These are phyloP conservation scores for Lathyrus tuberosus DNA, from an alignment of 306 rosid species.

Conservation along the genomic window DNA sequence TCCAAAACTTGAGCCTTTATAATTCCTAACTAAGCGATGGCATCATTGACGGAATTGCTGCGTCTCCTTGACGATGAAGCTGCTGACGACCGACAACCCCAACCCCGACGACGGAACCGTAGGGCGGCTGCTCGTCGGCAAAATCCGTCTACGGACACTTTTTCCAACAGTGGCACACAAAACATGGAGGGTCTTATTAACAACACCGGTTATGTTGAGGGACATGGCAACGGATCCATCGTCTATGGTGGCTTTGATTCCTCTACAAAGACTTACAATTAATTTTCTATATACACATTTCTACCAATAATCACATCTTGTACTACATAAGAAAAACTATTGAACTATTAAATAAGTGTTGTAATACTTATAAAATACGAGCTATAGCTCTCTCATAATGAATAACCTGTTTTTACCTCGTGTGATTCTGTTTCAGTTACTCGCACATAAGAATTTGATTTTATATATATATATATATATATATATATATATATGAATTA, in stretches of 20 bases:
- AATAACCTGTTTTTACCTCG: not conserved
- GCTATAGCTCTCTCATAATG: not conserved
- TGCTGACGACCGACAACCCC: constrained; percentile 10
- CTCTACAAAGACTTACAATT: constrained; percentile 17
- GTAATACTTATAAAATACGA: not conserved
- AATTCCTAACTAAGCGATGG: not conserved
- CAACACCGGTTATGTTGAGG: constrained; percentile 36
- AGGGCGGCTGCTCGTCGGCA: not conserved
- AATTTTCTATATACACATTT: not conserved
- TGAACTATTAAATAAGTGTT: not conserved
- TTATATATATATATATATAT: no score
- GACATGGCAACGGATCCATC: constrained; percentile 42
- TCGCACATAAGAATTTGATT: no score
- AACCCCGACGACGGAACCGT: constrained; percentile 15
- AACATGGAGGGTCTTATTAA: constrained; percentile 38
- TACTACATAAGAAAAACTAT: not conserved
- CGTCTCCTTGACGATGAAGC: not conserved
- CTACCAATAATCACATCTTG: not conserved
- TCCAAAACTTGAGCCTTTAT: not conserved
- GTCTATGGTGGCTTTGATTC: constrained; percentile 37
- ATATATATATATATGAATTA: no score
- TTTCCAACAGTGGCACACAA: constrained; percentile 25
- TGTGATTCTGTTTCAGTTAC: no score
- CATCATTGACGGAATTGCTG: not conserved
- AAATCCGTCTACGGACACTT: not conserved